Evolutionary conservation across 306 rosid species (phyloP), one percentile per base, ranked within the genome.

Genomic region (Cotoneaster glaucophyllus): DNA sequence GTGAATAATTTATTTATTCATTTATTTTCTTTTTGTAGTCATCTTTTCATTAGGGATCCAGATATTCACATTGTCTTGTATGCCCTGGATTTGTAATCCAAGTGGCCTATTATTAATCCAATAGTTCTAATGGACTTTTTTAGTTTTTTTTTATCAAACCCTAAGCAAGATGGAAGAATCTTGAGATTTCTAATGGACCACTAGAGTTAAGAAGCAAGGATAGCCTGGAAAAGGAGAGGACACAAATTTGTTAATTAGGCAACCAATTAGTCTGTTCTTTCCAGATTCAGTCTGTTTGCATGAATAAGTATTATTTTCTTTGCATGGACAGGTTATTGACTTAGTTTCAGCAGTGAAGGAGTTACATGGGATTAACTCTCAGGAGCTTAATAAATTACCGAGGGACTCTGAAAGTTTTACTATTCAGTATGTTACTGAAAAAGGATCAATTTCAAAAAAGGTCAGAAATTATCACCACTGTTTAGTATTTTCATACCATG

Each of bases 351-450:
- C 91, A 8, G 96, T 94, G 71, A 88, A 86, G 85, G 93, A 87
- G 74, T 85, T 94, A 66, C 92, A 92, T 31, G 87, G 86, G 81
- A 73, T 90, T 61, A 84, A 85, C 62, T 86, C 87, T 79, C 85
- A 80, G 78, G 97, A 92, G 31, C 88, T 94, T 63, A 83, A 75
- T 76, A 92, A 80, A 80, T 80, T 94, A 68, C 80, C 90, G 85
- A 94, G 78, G 83, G 92, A 92, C 71, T 85, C 95, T n/a, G 96
- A 90, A 44, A 89, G 84, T 84, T 90, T 85, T 71, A 85, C 88
- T 24, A 81, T 94, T 77, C 87, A 85, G 31, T 70, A 86, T 85
- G 81, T 26, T 70, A 87, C 90, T 53, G 85, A 79, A 71, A 81
- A 83, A 32, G 90, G 86, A 80, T 79, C 79, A 41, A 25, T 43